Conservation (phyloP, 257 asterid species). For the Coffea canephora region DNA sequence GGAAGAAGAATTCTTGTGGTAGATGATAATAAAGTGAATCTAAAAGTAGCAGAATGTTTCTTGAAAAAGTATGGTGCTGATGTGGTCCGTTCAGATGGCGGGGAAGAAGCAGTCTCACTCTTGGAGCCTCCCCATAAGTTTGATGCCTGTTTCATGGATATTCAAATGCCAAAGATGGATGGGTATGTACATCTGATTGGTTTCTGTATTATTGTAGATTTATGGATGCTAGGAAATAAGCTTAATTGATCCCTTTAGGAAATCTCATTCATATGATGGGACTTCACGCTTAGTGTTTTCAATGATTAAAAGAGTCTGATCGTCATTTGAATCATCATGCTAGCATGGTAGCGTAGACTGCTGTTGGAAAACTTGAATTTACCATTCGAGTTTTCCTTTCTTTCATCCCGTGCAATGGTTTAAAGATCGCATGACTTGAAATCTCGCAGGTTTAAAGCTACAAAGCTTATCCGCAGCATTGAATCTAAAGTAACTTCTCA, state of each 20-base stretch:
- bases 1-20: slow-evolving; percentile 82
- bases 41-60: slow-evolving; percentile 84
- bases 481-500: slow-evolving; percentile 46
- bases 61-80: slow-evolving; percentile 91
- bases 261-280: background rate
- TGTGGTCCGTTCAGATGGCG: slow-evolving; percentile 74
- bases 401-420: background rate
- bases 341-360: background rate
- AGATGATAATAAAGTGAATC: slow-evolving; percentile 90
- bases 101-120: slow-evolving; percentile 57
- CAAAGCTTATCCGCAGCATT: slow-evolving; percentile 55
- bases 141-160: slow-evolving; percentile 99
- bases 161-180: slow-evolving; percentile 98
- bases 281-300: background rate
- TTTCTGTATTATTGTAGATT: background rate
- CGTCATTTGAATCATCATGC: background rate
- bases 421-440: slow-evolving; percentile 8
- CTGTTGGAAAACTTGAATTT: background rate
- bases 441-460: slow-evolving; percentile 72
- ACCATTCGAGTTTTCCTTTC: background rate
- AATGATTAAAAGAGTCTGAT: background rate
- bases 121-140: slow-evolving; percentile 80
- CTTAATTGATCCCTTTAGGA: background rate
- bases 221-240: background rate
- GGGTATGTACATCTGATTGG: slow-evolving; percentile 51